Percentiles rank a stretch among this genome's conserved stretches.
These are phyloP conservation scores for Gloeopeniophorella convolvens DNA, from an alignment of 768 basidiomycete species.

Conservation along the genomic window DNA sequence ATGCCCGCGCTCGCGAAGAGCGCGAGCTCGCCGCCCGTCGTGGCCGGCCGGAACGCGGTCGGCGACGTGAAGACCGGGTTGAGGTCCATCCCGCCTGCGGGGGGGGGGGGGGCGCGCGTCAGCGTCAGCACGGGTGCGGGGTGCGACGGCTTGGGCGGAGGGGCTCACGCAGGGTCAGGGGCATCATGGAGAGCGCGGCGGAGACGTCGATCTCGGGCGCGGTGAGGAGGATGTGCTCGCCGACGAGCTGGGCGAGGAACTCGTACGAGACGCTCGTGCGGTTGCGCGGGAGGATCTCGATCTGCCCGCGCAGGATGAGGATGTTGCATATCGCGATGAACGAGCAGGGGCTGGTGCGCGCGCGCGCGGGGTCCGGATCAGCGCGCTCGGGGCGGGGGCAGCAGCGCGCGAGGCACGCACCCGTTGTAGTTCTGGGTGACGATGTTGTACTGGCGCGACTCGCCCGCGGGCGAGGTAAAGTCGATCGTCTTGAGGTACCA, in stretches of 20 bases:
- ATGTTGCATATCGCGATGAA: conserved; percentile 93
- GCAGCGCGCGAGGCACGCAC: conserved; percentile 34
- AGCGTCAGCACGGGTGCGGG: neutral
- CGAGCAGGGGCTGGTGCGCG: conserved; percentile 67
- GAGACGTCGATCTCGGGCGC: conserved; percentile 58
- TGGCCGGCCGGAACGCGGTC: conserved; percentile 57
- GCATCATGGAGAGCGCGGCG: conserved; percentile 66
- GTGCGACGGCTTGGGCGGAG: neutral
- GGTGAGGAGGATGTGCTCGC: conserved; percentile 65
- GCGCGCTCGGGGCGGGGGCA: neutral
- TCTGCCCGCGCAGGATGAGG: conserved; percentile 77
- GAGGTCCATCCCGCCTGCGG: conserved; percentile 86
- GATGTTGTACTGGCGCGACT: conserved; percentile 41
- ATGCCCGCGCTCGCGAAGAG: conserved; percentile 82
- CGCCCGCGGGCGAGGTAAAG: conserved; percentile 36
- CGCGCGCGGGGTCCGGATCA: neutral
- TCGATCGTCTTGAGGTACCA: conserved; percentile 71
- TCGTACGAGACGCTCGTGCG: conserved; percentile 77
- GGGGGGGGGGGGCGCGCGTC: neutral
- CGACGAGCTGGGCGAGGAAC: conserved; percentile 76
- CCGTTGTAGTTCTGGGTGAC: conserved; percentile 84
- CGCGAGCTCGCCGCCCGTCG: conserved; percentile 68
- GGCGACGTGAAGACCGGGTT: conserved; percentile 76
- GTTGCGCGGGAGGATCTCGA: conserved; percentile 59
- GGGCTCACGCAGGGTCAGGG: conserved; percentile 45